Evolutionary conservation across 2,329 filamentous ascomycete species (phyloP).

Genomic region (Monascus ruber): DNA sequence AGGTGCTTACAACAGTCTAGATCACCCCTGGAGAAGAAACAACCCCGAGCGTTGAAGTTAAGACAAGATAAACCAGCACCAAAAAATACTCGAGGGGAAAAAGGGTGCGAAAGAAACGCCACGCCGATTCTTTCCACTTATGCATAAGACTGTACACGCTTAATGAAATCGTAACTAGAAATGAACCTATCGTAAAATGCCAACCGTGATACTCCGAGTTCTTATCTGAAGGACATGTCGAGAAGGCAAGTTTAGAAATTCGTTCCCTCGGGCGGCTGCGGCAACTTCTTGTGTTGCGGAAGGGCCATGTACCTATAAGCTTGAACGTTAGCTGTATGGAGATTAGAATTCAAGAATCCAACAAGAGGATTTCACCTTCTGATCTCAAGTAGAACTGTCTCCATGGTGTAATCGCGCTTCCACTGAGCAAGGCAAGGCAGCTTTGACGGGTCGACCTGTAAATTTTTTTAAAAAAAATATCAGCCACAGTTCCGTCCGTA

Average conservation of each 20-base stretch:
- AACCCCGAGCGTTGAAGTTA: no score
- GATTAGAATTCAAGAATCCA: not conserved
- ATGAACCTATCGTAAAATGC: slow-evolving; percentile 12
- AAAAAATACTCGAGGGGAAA: no score
- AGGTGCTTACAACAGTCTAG: no score
- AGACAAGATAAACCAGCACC: no score
- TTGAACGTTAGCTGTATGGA: slow-evolving; percentile 11
- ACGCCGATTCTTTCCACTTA: slow-evolving; percentile 22
- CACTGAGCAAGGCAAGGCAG: slow-evolving; percentile 78
- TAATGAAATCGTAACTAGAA: slow-evolving; percentile 13
- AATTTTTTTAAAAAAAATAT: slow-evolving; percentile 2
- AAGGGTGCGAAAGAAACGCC: slow-evolving; percentile 7
- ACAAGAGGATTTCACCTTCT: slow-evolving; percentile 49
- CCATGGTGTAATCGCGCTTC: slow-evolving; percentile 91
- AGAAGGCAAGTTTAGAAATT: slow-evolving; percentile 35
- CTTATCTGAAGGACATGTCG: slow-evolving; percentile 9
- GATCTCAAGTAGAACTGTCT: slow-evolving; percentile 80
- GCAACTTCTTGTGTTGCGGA: slow-evolving; percentile 83
- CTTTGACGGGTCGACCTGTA: slow-evolving; percentile 67
- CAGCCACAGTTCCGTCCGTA: not conserved
- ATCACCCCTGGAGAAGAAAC: no score
- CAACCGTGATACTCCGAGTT: slow-evolving; percentile 20
- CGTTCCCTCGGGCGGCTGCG: slow-evolving; percentile 81
- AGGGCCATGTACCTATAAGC: slow-evolving; percentile 78
- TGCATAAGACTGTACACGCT: slow-evolving; percentile 29